phyloP scores from a whole-genome alignment of 805 yeast genomes.

The Pichia ethanolica region DNA sequence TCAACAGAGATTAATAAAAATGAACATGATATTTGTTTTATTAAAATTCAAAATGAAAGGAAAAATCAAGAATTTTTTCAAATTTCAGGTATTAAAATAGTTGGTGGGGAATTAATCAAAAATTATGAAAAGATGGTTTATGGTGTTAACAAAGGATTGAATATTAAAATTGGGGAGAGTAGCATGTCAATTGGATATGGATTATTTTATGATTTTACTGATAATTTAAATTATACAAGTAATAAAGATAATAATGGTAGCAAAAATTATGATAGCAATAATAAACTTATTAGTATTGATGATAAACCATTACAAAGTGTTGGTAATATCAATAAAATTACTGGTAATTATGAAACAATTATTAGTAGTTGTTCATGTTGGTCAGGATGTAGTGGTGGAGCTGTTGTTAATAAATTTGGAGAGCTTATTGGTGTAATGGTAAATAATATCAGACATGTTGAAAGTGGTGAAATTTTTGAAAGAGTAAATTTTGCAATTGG shows the following conservation, averaged over 20 bases:
- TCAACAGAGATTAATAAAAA: neutral
- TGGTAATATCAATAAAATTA: slow-evolving; percentile 24
- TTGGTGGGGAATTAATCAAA: neutral
- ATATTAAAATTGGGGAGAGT: neutral
- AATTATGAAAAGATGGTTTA: neutral
- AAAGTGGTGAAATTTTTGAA: slow-evolving; percentile 16
- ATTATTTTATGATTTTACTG: slow-evolving; percentile 19
- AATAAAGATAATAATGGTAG: neutral
- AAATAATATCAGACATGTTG: slow-evolving; percentile 29
- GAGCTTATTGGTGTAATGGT: slow-evolving; percentile 35
- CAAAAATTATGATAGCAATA: too few species aligned
- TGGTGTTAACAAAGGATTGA: neutral
- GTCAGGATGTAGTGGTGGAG: slow-evolving; percentile 48
- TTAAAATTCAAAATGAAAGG: neutral
- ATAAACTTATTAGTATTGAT: slow-evolving; percentile 6
- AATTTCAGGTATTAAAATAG: neutral
- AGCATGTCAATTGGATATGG: slow-evolving; percentile 36
- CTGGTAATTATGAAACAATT: slow-evolving; percentile 17
- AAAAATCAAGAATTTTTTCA: neutral
- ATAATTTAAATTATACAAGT: neutral
- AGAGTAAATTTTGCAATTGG: slow-evolving; percentile 5
- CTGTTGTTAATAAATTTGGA: slow-evolving; percentile 21
- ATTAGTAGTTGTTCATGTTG: slow-evolving; percentile 39
- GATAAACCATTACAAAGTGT: slow-evolving; percentile 27
- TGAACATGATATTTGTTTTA: neutral